Base-by-base conservation (phyloP, 495 filamentous ascomycete species). In the Tetracladium marchalianum region DNA sequence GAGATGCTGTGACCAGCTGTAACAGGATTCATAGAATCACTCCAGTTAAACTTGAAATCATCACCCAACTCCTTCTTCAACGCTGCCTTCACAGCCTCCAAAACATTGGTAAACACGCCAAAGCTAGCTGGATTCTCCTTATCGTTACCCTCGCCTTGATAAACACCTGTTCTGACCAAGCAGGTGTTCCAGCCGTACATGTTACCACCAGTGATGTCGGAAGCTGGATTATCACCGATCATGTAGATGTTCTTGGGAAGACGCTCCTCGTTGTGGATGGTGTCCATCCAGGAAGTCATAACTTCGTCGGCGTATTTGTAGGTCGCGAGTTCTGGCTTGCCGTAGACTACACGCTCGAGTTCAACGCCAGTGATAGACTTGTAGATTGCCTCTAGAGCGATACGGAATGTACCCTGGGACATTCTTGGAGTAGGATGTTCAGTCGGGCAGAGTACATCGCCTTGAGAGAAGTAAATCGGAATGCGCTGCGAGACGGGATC, bases 171-270 rank as follows among this genome's bases (percentile, higher is more conserved):
- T 36, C 76, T 67, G 19, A 97, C 89, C 47, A 98, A 64, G n/a
- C 93, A 72, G 16, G 82, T 85, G 18, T 73, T 59, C 90, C 92
- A 98, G 11, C 56, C 57, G 59, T 84, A 92, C 38, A 68, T 69
- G 55, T 95, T 96, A 13, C 84, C 90, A 11, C 92, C 90, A 12
- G 70, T 66, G 48, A 98, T 92, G 62, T 98, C 90, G 16, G 78
- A 84, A 57, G 84, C 84, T 1, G 90, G 90, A 54, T 96, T 98
- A 54, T 98, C 90, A 0, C 90, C 90, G 15, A 98, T 73, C 90
- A 96, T 95, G 55, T 94, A 96, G 11, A 98, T 84, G 78, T 69
- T 76, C 56, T 65, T 63, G 31, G 62, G 53, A 10, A 55, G 57
- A 11, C 39, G 17, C 15, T 58, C 50, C 31, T 39, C 43, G 16